Conservation (phyloP, 23 red algal genomes). For the Chondrus crispus region DNA sequence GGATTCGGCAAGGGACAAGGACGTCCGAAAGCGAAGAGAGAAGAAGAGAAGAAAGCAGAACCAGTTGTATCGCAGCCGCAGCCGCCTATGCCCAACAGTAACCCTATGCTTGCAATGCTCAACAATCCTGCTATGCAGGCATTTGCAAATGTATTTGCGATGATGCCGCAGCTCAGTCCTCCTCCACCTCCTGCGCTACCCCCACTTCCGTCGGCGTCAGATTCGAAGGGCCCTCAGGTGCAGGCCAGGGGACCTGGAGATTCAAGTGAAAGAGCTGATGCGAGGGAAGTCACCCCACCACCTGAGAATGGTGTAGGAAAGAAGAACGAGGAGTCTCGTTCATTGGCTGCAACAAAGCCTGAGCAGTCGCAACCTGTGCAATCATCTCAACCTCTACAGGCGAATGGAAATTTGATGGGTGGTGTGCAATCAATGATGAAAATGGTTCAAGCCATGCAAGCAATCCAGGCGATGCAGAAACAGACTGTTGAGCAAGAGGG, state of each 20-base stretch:
- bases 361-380: neutral
- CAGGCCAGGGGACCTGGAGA: neutral
- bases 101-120: slow-evolving; percentile 42
- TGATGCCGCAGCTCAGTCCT: slow-evolving; percentile 67
- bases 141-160: slow-evolving; percentile 43
- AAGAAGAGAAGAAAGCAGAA: neutral
- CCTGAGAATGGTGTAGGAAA: neutral
- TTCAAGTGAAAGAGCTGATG: neutral
- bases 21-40: too few species aligned
- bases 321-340: neutral
- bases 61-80: too few species aligned
- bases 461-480: slow-evolving; percentile 39
- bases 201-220: neutral
- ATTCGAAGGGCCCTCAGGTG: neutral
- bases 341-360: neutral
- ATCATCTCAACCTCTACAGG: neutral
- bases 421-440: slow-evolving; percentile 58
- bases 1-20: neutral
- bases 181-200: slow-evolving; percentile 36
- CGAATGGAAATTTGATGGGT: slow-evolving; percentile 8
- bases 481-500: neutral
- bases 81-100: neutral
- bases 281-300: neutral
- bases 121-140: slow-evolving; percentile 29
- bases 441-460: slow-evolving; percentile 53